Evolutionary conservation across 768 basidiomycete species (phyloP).

Genomic region (Albatrellus ellisii): DNA sequence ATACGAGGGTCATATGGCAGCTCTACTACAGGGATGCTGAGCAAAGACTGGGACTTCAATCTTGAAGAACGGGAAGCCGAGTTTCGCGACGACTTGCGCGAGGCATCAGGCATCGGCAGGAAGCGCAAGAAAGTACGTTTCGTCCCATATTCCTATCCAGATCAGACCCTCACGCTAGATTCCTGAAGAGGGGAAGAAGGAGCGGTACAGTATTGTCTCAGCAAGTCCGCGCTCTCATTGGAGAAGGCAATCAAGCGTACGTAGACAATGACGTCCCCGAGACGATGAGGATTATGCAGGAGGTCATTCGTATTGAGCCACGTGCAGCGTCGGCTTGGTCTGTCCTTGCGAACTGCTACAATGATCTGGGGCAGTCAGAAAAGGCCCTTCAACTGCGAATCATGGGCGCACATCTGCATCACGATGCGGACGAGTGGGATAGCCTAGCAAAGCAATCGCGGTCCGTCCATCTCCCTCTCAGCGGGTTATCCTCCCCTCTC

Average conservation of each 20-base stretch:
- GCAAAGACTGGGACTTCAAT: constrained; percentile 62
- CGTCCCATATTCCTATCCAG: neutral
- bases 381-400: constrained; percentile 75
- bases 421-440: constrained; percentile 83
- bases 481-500: too few species aligned
- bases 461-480: constrained; percentile 25
- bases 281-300: constrained; percentile 72
- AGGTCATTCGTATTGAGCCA: constrained; percentile 91
- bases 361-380: constrained; percentile 51
- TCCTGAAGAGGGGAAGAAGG: constrained; percentile 27
- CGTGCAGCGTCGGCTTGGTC: constrained; percentile 76
- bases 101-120: constrained; percentile 60
- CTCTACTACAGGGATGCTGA: constrained; percentile 32
- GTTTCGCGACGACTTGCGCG: constrained; percentile 62
- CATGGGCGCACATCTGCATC: constrained; percentile 80
- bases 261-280: constrained; percentile 52
- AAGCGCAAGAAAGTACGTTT: constrained; percentile 24
- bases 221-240: constrained; percentile 62
- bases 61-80: constrained; percentile 55
- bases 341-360: constrained; percentile 75
- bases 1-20: constrained; percentile 42
- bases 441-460: constrained; percentile 61
- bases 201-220: constrained; percentile 51
- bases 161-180: neutral
- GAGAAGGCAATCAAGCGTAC: constrained; percentile 81